These are phyloP conservation scores for Epipyxis sp. DNA, from an alignment of 108 stramenopile genomes.

Conservation along the genomic window DNA sequence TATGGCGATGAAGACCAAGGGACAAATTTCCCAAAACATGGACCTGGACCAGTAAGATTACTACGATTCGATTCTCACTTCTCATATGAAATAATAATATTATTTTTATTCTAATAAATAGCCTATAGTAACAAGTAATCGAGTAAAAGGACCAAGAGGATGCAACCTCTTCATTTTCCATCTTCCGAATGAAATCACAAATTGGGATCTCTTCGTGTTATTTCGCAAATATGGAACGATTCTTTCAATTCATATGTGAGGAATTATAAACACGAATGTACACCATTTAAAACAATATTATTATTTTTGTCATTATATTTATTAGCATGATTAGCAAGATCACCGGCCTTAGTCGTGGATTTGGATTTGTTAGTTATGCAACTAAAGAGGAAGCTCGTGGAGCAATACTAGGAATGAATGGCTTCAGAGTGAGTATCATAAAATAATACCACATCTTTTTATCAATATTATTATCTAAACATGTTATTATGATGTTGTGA, in stretches of 20 bases:
- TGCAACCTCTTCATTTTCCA: slow-evolving; percentile 97
- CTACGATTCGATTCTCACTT: too few relatives aligned
- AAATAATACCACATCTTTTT: background rate
- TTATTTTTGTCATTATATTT: too few relatives aligned
- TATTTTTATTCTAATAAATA: too few relatives aligned
- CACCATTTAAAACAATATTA: too few relatives aligned
- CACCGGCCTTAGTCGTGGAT: slow-evolving; percentile 86
- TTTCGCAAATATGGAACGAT: slow-evolving; percentile 12
- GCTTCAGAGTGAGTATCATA: slow-evolving; percentile 33
- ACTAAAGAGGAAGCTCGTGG: slow-evolving; percentile 73
- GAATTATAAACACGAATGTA: too few relatives aligned
- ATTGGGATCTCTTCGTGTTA: slow-evolving; percentile 39
- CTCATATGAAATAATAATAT: too few relatives aligned
- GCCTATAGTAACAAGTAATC: slow-evolving; percentile 9
- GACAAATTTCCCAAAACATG: too few relatives aligned
- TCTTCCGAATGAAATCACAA: slow-evolving; percentile 92
- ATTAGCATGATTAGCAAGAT: slow-evolving; percentile 91
- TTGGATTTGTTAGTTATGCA: slow-evolving; percentile 95
- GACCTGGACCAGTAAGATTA: too few relatives aligned
- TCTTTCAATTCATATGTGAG: slow-evolving; percentile 18
- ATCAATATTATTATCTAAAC: background rate
- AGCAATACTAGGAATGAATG: slow-evolving; percentile 91
- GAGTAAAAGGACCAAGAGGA: slow-evolving; percentile 54
- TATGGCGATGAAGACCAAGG: too few relatives aligned
- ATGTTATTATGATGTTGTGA: background rate